Evolutionary conservation across 768 basidiomycete species (phyloP), one percentile per base, ranked within the genome.

Genomic region (Scleroderma bovista): DNA sequence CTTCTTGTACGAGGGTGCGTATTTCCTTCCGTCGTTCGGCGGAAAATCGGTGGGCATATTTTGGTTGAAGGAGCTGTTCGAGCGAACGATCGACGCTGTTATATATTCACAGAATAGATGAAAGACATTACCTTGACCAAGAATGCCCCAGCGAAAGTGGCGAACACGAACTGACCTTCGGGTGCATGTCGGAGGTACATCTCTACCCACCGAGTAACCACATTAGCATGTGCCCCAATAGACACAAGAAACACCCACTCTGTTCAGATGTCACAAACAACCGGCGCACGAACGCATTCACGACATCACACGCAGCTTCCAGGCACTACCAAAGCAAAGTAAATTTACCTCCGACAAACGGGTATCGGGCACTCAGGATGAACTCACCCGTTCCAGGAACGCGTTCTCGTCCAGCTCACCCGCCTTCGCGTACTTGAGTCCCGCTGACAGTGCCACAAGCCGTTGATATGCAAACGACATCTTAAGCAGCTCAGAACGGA

Each of bases 71-170:
- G n/a, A 91, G 75, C 84, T 85, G 53, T 13, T n/a, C 23, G 34
- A 5, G 20, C n/a, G 15, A 23, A 23, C 42, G 44, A 31, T 52
- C 42, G 54, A 36, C 23, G 36, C 23, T 23, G 16, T 15, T 3
- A 9, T 10, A 20, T 47, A 22, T 29, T 29, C 13, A 26, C 9
- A 3, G 7, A 44, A 24, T 37, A 47, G 22, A 17, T 22, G 33
- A 9, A 34, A 23, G 11, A 9, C 26, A 13, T 44, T 60, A 83
- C 86, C 74, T 92, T 91, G 55, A 93, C 76, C 15, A 93, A 72
- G 72, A 92, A 92, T 2, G 88, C 83, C 9, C 83, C 81, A 10
- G 89, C 88, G 54, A 90, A 91, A 1, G 84, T 87, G 22, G 83
- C 75, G 57, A 91, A 88, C 10, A 91, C 82, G 52, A 81, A 83